Base-by-base conservation (phyloP, 352 stramenopile species). In the Hyaloperonospora brassicae region DNA sequence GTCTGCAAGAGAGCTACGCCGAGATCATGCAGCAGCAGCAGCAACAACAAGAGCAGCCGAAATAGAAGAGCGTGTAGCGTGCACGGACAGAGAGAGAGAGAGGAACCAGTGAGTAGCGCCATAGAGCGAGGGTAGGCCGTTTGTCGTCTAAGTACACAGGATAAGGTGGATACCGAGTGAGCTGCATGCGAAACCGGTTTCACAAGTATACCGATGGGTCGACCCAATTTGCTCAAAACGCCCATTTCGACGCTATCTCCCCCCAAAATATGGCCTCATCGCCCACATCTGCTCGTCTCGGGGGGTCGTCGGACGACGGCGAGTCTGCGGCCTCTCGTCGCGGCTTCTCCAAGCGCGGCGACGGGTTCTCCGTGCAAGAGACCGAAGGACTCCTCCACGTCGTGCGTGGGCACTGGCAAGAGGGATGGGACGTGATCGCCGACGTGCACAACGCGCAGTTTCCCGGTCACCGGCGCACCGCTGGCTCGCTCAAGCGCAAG, bases 21-120 rank as follows among this genome's bases (percentile, higher is more conserved):
- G 82, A 93, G 48, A 89, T 90, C 57, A 89, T 90, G 82, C 66
- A 90, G 62, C 75, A 88, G 63, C 79, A 93, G 62, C 66, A 90
- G 64, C 75, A 88, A 64, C 79, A 93, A 61, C 64, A 93, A 59
- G 62, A 86, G 24, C 67, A 85, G 51, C 67, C 78, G 73, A 79
- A 86, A 55, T 72, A 72, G 60, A 70, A n/a, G 1, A 2, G 14
- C 14, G 10, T 8, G 27, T 31, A 31, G 3, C 27, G 27, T 31
- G 27, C 27, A 31, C 27, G 7, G 27, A 3, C 27, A 3, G 27
- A 31, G 27, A n/a, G n/a, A n/a, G n/a, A n/a, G n/a, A n/a, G 3
- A 31, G 7, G 27, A 31, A 31, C 27, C 27, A 31, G 27, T 31
- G 27, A 7, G 27, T 31, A n/a, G n/a, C n/a, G 39, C 10, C 14